Conservation (phyloP, 78 protist species). For the Ministeria vibrans region DNA sequence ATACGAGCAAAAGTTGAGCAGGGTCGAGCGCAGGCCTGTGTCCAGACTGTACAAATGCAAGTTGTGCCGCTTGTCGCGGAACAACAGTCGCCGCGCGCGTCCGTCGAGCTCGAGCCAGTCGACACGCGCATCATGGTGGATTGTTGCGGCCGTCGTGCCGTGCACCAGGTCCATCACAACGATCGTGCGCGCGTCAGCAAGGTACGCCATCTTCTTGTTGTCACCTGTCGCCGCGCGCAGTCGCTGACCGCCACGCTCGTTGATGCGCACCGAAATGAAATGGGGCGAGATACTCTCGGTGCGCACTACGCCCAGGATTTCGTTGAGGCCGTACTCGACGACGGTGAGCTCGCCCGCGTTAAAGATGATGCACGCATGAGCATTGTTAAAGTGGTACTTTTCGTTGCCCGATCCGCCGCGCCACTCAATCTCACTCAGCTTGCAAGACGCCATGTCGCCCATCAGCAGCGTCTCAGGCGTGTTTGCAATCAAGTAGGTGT, state of each 20-base stretch:
- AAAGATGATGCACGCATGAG: constrained; percentile 53
- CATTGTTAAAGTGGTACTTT: constrained; percentile 57
- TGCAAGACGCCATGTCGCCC: constrained; percentile 55
- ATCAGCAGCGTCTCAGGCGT: constrained; percentile 66
- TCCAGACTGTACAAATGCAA: constrained; percentile 57
- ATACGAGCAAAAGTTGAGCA: constrained; percentile 68
- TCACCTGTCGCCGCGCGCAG: not conserved
- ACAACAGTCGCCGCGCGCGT: constrained; percentile 50
- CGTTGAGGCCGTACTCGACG: constrained; percentile 75
- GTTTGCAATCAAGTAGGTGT: constrained; percentile 54
- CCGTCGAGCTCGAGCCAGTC: constrained; percentile 80
- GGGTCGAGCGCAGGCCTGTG: constrained; percentile 34
- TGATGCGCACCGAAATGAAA: constrained; percentile 29
- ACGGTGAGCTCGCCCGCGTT: constrained; percentile 75
- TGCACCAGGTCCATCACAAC: constrained; percentile 36
- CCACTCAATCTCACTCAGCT: constrained; percentile 31
- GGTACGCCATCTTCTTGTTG: constrained; percentile 55
- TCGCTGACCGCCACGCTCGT: not conserved
- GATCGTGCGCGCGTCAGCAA: constrained; percentile 68
- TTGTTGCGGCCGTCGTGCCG: constrained; percentile 24
- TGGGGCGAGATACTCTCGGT: constrained; percentile 71
- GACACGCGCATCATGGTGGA: constrained; percentile 53
- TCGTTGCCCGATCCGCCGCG: constrained; percentile 60
- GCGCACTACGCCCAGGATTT: constrained; percentile 31
- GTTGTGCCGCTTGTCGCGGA: constrained; percentile 62